Percentiles rank a stretch among this genome's conserved stretches.
phyloP scores from a whole-genome alignment of 306 rosid species.

The Prosopis cineraria region DNA sequence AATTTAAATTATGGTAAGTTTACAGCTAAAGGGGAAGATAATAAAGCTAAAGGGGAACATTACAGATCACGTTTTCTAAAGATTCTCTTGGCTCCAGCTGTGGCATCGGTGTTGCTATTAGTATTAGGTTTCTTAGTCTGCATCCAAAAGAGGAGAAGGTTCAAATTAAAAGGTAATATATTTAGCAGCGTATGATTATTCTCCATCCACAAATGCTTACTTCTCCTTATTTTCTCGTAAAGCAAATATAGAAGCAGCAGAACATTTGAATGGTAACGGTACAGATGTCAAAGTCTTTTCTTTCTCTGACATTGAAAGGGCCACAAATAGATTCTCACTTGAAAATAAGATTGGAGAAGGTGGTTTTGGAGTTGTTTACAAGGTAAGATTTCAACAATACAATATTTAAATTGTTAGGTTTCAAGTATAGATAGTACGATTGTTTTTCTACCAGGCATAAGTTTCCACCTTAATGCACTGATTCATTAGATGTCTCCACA shows the following conservation, averaged over 20 bases:
- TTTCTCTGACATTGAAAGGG: slow-evolving; percentile 14
- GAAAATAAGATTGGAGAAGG: slow-evolving; percentile 46
- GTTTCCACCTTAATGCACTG: background rate
- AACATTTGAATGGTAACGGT: slow-evolving; percentile 27
- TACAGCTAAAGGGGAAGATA: background rate
- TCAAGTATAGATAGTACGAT: background rate
- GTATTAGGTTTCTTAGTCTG: background rate
- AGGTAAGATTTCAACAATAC: slow-evolving; percentile 33
- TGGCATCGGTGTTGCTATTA: background rate
- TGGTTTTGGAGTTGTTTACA: background rate
- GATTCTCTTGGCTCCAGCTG: background rate
- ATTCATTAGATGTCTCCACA: background rate
- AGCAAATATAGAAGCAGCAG: slow-evolving; percentile 8
- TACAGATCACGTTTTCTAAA: background rate
- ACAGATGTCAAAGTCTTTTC: slow-evolving; percentile 31
- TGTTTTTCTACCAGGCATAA: background rate
- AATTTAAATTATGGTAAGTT: slow-evolving; percentile 11
- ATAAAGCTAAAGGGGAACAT: background rate
- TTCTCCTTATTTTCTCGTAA: background rate
- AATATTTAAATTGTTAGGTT: background rate
- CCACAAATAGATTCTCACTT: slow-evolving; percentile 38
- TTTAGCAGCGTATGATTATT: background rate
- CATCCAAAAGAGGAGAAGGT: background rate
- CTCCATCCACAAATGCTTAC: background rate
- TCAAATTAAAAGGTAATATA: slow-evolving; percentile 11